Conservation (phyloP, 441 rosid genomes). For the Brassica hybrid region DNA sequence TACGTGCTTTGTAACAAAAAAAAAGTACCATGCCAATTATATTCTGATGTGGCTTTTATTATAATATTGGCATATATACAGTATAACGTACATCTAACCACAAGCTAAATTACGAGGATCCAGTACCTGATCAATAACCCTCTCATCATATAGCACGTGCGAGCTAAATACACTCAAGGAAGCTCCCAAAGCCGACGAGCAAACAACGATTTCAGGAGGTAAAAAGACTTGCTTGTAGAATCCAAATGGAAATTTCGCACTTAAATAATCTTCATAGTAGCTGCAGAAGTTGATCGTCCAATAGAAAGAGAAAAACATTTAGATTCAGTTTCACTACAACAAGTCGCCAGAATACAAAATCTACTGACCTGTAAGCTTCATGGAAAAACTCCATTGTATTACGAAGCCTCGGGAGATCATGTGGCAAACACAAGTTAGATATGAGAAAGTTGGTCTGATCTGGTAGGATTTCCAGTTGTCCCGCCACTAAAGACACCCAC, state of each 20-base stretch:
- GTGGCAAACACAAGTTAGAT: constrained; percentile 82
- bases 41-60: not conserved
- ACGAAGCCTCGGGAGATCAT: constrained; percentile 62
- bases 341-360: constrained; percentile 26
- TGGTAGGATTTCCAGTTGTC: constrained; percentile 85
- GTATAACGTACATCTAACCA: constrained; percentile 1
- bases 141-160: constrained; percentile 85
- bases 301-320: constrained; percentile 30
- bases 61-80: constrained; percentile 16
- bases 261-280: constrained; percentile 91
- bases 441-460: constrained; percentile 67
- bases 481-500: constrained; percentile 91
- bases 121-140: constrained; percentile 90
- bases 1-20: constrained; percentile 3
- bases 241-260: constrained; percentile 88
- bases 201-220: constrained; percentile 87
- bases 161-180: constrained; percentile 85
- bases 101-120: constrained; percentile 19
- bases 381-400: constrained; percentile 89
- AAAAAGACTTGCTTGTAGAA: constrained; percentile 91
- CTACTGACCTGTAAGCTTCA: constrained; percentile 78
- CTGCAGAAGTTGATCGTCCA: constrained; percentile 54
- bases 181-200: constrained; percentile 79
- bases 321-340: constrained; percentile 26
- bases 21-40: constrained; percentile 3